A percentile compares a stretch with the other conserved stretches of the same genome.
Conservation (phyloP, 257 asterid species). For the Solanum piurae region DNA sequence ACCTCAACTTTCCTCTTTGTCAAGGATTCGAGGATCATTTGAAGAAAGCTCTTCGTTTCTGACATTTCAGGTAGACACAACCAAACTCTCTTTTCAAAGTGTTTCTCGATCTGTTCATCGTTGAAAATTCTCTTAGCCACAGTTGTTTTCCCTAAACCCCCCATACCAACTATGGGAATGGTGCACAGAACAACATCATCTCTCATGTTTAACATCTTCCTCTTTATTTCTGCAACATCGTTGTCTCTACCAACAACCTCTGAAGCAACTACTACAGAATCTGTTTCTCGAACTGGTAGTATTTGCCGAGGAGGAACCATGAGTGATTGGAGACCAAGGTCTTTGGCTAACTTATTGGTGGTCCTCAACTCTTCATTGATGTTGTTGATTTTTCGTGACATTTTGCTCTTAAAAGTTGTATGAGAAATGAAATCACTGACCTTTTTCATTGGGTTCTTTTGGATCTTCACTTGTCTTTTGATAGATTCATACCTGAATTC, state of each 20-base stretch:
- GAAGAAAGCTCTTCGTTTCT: slow-evolving; percentile 5
- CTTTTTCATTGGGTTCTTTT: background rate
- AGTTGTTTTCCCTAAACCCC: slow-evolving; percentile 10
- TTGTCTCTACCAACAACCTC: slow-evolving; percentile 4
- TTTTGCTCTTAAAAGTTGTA: background rate
- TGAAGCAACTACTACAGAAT: background rate
- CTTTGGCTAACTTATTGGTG: background rate
- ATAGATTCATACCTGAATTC: background rate
- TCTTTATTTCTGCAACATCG: background rate
- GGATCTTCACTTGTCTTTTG: background rate
- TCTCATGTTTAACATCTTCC: background rate
- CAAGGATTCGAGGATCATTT: background rate
- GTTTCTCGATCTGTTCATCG: background rate
- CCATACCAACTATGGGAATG: slow-evolving; percentile 8
- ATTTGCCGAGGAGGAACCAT: background rate
- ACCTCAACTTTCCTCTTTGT: background rate
- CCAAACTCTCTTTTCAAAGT: slow-evolving; percentile 13
- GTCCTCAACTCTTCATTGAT: background rate
- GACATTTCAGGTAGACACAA: background rate
- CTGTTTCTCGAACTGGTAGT: background rate
- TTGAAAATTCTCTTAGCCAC: slow-evolving; percentile 5
- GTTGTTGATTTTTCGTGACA: slow-evolving; percentile 2
- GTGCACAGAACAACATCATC: background rate
- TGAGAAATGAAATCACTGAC: background rate
- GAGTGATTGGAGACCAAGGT: background rate